Percentiles rank a stretch among this genome's conserved stretches.
These are phyloP conservation scores for Anthracocystis setariae DNA, from an alignment of 1,284 basidiomycete species.

Conservation along the genomic window DNA sequence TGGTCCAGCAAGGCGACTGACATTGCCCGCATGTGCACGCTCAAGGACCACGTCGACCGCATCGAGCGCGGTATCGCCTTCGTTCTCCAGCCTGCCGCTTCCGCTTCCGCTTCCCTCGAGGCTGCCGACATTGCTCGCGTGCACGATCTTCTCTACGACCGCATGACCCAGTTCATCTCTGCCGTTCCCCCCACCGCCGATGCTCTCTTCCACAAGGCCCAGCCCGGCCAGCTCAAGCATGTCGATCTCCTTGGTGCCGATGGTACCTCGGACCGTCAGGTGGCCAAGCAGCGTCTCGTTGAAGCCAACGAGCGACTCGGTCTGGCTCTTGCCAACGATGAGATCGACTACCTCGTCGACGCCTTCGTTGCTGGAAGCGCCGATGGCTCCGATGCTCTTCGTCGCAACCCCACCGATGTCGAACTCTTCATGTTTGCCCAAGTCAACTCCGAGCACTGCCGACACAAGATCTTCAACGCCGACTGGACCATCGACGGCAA, in stretches of 20 bases:
- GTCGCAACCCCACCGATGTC: slow-evolving; percentile 78
- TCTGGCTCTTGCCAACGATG: slow-evolving; percentile 86
- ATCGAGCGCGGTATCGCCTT: slow-evolving; percentile 86
- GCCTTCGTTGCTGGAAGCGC: slow-evolving; percentile 75
- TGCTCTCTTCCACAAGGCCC: slow-evolving; percentile 78
- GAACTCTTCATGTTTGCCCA: slow-evolving; percentile 99
- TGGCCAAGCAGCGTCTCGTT: slow-evolving; percentile 71
- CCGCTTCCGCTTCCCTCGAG: slow-evolving; percentile 59
- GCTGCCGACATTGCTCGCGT: slow-evolving; percentile 39
- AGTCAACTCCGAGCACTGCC: slow-evolving; percentile 99
- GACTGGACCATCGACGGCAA: slow-evolving; percentile 87
- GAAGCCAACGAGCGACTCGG: slow-evolving; percentile 86
- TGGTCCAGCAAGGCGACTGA: slow-evolving; percentile 99
- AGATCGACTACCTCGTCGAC: slow-evolving; percentile 91
- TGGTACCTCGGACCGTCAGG: slow-evolving; percentile 51
- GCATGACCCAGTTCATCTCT: slow-evolving; percentile 87
- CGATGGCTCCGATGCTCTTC: slow-evolving; percentile 69
- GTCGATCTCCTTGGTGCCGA: slow-evolving; percentile 72
- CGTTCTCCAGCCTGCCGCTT: slow-evolving; percentile 73
- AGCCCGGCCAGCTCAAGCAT: slow-evolving; percentile 77
- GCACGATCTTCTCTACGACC: slow-evolving; percentile 72
- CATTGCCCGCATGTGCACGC: slow-evolving; percentile 81
- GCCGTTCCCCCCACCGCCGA: slow-evolving; percentile 72
- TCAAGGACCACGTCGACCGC: slow-evolving; percentile 77
- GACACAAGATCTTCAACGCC: slow-evolving; percentile 99